Base-by-base conservation (phyloP, 2,329 filamentous ascomycete species). In the Apiospora kogelbergensis region DNA sequence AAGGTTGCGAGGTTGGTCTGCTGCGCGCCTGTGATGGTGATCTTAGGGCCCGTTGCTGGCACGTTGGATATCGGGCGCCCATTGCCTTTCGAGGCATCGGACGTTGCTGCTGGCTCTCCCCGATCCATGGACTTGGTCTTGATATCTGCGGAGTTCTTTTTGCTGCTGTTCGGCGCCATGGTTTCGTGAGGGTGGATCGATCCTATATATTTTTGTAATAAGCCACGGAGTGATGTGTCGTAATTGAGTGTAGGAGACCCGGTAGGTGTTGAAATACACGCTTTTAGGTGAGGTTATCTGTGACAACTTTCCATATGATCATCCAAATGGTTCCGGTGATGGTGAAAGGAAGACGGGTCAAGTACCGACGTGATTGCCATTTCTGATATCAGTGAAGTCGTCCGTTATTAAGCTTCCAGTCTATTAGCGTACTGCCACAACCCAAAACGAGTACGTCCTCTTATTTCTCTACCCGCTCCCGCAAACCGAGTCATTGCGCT, bases 1-100 rank as follows among this genome's bases (percentile, higher is more conserved):
- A 67, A 33, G 40, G 66, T 67, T n/a, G 57, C 20, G 48, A 67
- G 53, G n/a, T 60, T 48, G 45, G 66, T 67, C 30, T 63, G 46
- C 40, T 30, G 22, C 15, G 48, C 37, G 37, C 66, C 66, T 17
- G 66, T 42, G 7, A 67, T 22, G 13, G 46, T 67, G 22, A 67
- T 60, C 17, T 26, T 2, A 9, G 30, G 53, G 24, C 45, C 9
- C 2, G 26, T 3, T 22, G 22, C 6, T 42, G 26, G 15, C 48
- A 26, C 26, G 20, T 9, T 10, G 17, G 53, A 4, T 5, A 37
- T 30, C 9, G 37, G 53, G 53, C 53, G 30, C 30, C 53, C 53
- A 9, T 60, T 60, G 26, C 46, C 46, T 17, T 17, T 57, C 6
- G 48, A 30, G 13, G 46, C 24, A 6, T 30, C 26, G 1, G 24